Base-by-base conservation (phyloP, 345 rosid species). In the Dimocarpus longan region DNA sequence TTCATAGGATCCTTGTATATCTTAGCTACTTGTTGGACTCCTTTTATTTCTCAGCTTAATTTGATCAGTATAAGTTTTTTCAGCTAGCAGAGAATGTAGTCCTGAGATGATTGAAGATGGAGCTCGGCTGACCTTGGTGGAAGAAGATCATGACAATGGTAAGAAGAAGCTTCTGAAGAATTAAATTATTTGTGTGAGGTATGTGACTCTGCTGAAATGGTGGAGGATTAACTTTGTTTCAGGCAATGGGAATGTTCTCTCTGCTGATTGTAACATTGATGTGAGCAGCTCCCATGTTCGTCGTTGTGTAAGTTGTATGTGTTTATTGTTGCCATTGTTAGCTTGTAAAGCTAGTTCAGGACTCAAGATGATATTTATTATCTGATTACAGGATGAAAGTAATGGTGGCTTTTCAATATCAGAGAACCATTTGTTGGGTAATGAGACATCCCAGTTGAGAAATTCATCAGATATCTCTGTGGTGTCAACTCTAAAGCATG, bases 281-380 rank as follows among this genome's bases (percentile, higher is more conserved):
- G 67, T 78, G 71, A 83, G 79, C 79, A 71, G 86, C 85, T 79
- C 84, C 66, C 86, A 75, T 90, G 89, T 85, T 93, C 96, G 98
- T 84, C 95, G 97, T 94, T 92, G 92, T 97, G 98, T 97, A 97
- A 97, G 99, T 97, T 97, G 99, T 97, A 97, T 93, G 98, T 97
- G 97, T 94, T 94, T 93, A 85, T 88, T 83, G 86, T 89, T 83
- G 86, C 85, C 69, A 64, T 83, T 88, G 68, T 82, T 84, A 72
- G 79, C 80, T 86, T 87, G 76, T 56, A 50, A 63, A 84, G 76
- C 77, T 76, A 82, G 84, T 81, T 77, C 78, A 76, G 72, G 80
- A 84, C 87, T 90, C 88, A 90, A 74, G 83, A 79, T 92, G 85
- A 93, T 87, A 80, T 82, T 71, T 78, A 76, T 75, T 76, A 80